Evolutionary conservation across 495 filamentous ascomycete species (phyloP), one percentile per base, ranked within the genome.

Genomic region (Hypoxylon trugodes): DNA sequence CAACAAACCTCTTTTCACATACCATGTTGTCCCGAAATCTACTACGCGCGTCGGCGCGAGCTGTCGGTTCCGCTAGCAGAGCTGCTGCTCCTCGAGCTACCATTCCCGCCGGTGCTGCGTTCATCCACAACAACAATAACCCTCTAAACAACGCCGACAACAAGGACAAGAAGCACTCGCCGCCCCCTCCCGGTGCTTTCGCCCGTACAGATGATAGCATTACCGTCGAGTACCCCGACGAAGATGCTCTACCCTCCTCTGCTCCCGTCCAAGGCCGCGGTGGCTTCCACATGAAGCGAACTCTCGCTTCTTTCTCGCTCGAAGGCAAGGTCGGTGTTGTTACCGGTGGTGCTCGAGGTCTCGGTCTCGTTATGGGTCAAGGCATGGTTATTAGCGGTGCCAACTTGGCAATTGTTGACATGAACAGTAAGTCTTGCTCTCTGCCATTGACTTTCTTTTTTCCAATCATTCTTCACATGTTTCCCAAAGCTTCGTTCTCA

Each of bases 291-390:
- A 72, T 76, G 40, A 73, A 76, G 42, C 78, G 77, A 0, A 79
- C 79, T 9, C 75, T 82, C 12, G 74, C 78, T 10, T 71, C 84
- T 25, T 96, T 96, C 75, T 91, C 90, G 0, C 79, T 96, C 19
- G 89, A 96, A 73, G 87, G 84, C 21, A 88, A 86, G 66, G 89
- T 91, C 4, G 90, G 81, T 19, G 79, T 96, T 4, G 89, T 96
- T 1, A 96, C 92, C 8, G 93, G 93, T 26, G 93, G 92, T 65
- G 92, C 93, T 33, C 81, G 93, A 65, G 92, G 92, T 3, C 73
- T 96, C 66, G 92, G 92, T 43, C 78, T 97, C 65, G 93, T 96
- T 28, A 96, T 98, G 93, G 89, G 86, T 30, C 92, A 96, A 73
- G 93, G 87, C 3, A 84, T 96, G 63, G 89, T 97, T 22, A 85